A percentile compares a stretch with the other conserved stretches of the same genome.
Evolutionary conservation across 2,329 filamentous ascomycete genomes (phyloP).

Genomic region (Venturia carpophila): DNA sequence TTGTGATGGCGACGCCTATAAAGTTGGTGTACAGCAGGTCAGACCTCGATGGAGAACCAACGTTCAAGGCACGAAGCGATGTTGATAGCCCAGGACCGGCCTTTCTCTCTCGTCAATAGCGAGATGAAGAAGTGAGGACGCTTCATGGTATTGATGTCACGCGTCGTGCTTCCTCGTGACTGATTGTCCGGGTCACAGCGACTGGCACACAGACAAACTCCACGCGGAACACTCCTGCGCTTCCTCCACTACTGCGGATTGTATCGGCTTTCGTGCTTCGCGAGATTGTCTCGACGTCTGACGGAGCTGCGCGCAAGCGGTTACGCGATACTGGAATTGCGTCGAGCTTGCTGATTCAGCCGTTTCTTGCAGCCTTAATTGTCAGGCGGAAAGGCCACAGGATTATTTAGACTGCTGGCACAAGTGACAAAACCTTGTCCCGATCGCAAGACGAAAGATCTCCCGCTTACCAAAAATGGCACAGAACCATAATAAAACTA

Average conservation of each 20-base stretch:
- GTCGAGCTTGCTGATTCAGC: too few species aligned
- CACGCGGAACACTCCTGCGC: neutral
- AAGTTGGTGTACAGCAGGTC: too few species aligned
- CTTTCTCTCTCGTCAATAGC: neutral
- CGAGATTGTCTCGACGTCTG: neutral
- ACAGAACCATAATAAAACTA: too few species aligned
- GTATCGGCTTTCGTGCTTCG: neutral
- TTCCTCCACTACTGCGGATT: neutral
- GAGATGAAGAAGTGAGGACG: neutral
- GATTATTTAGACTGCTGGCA: too few species aligned
- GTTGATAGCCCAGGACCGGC: neutral
- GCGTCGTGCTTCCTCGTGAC: neutral
- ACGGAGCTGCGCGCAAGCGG: too few species aligned
- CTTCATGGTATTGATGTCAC: conserved; percentile 8
- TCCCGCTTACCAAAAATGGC: neutral
- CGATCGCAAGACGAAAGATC: neutral
- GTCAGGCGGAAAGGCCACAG: neutral
- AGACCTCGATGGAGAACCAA: neutral
- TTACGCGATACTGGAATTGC: too few species aligned
- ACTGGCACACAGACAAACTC: neutral
- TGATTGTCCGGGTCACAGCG: conserved; percentile 1
- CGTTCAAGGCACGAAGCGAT: neutral
- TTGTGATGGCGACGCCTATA: neutral
- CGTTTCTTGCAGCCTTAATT: neutral
- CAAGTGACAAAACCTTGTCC: too few species aligned